Evolutionary conservation across 495 filamentous ascomycete species (phyloP).

Genomic region (Xylaria longipes): DNA sequence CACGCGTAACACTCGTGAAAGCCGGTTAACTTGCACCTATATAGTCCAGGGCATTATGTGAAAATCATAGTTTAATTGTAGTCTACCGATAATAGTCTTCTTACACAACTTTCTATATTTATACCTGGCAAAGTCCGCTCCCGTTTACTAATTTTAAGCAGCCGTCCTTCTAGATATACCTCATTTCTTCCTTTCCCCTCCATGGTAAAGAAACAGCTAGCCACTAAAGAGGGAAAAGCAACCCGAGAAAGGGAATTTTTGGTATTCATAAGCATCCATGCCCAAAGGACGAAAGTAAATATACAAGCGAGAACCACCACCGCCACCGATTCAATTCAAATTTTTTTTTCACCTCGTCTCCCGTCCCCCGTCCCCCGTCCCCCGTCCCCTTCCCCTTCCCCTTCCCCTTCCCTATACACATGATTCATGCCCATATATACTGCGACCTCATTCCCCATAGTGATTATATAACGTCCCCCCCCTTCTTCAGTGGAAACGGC

Average conservation of each 20-base stretch:
- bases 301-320: background rate
- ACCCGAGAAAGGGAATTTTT: background rate
- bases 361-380: too few species aligned
- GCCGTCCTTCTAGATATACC: too few species aligned
- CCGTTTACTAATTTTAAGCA: too few species aligned
- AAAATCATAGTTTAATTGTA: too few species aligned
- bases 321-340: background rate
- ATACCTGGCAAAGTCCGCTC: background rate
- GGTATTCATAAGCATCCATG: slow-evolving; percentile 2
- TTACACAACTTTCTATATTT: background rate
- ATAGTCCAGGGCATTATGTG: too few species aligned
- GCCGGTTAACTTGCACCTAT: too few species aligned
- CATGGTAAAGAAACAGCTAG: background rate
- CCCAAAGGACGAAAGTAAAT: background rate
- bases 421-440: background rate
- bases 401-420: background rate
- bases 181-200: background rate
- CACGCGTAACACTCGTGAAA: too few species aligned
- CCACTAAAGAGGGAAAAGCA: background rate
- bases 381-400: background rate
- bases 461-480: background rate
- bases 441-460: background rate
- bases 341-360: background rate
- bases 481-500: background rate
- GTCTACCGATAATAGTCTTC: background rate